phyloP scores from a whole-genome alignment of 805 yeast genomes.

The Yarrowia osloensis region DNA sequence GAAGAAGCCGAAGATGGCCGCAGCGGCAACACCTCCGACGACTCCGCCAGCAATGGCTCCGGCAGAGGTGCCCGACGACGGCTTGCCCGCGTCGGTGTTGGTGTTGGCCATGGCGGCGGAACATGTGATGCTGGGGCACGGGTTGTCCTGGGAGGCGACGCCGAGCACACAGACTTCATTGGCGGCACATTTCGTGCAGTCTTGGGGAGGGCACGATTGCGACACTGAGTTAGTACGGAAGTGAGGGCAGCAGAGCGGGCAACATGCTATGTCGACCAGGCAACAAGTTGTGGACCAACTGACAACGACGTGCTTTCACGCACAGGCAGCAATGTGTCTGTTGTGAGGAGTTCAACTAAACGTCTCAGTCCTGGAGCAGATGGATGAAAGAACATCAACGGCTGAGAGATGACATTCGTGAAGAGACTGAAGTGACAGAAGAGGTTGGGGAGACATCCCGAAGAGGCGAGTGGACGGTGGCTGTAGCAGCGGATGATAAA shows the following conservation, averaged over 20 bases:
- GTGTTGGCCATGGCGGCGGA: neutral
- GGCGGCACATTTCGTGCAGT: conserved; percentile 14
- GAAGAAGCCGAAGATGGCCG: conserved; percentile 44
- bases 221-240: neutral
- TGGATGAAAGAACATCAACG: too few relatives aligned
- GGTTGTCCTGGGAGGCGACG: conserved; percentile 2
- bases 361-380: too few relatives aligned
- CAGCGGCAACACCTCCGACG: conserved; percentile 58
- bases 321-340: too few relatives aligned
- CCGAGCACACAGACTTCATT: neutral
- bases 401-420: too few relatives aligned
- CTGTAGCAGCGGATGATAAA: too few relatives aligned
- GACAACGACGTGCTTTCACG: too few relatives aligned
- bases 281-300: too few relatives aligned
- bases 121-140: conserved; percentile 8
- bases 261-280: too few relatives aligned
- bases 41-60: conserved; percentile 77
- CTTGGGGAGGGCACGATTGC: conserved; percentile 14
- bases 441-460: too few relatives aligned
- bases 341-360: too few relatives aligned
- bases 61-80: conserved; percentile 38
- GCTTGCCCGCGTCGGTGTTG: conserved; percentile 15
- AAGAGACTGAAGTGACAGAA: too few relatives aligned
- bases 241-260: neutral
- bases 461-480: too few relatives aligned